A percentile compares a stretch with the other conserved stretches of the same genome.
Conservation (phyloP, 2,329 filamentous ascomycete genomes). For the Epichloe coenophiala region DNA sequence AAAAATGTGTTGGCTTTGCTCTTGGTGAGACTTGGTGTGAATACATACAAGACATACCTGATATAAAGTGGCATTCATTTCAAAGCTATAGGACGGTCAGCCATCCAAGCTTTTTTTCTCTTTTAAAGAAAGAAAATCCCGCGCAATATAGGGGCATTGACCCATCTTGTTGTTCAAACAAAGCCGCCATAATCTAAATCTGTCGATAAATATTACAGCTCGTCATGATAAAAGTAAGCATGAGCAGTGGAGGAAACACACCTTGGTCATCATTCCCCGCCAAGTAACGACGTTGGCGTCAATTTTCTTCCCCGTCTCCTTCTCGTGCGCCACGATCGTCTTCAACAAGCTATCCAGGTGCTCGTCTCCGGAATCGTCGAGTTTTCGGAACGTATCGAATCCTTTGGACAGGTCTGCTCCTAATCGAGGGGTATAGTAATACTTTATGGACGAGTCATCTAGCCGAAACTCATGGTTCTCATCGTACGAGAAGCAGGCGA, state of each 20-base stretch:
- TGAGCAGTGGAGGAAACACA: constrained; percentile 20
- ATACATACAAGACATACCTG: constrained; percentile 60
- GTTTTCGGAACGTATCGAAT: constrained; percentile 69
- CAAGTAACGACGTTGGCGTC: constrained; percentile 79
- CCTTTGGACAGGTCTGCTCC: constrained; percentile 65
- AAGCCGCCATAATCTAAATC: constrained; percentile 64
- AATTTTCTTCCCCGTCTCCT: constrained; percentile 49
- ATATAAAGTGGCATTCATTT: constrained; percentile 89
- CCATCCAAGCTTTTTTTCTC: background rate
- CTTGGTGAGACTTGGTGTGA: constrained; percentile 2
- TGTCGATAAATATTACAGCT: background rate
- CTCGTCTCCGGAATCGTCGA: constrained; percentile 71
- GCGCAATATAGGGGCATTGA: constrained; percentile 18
- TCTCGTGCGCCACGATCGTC: constrained; percentile 61
- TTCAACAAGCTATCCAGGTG: constrained; percentile 76
- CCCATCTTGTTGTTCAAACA: constrained; percentile 73
- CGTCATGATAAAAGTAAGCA: background rate
- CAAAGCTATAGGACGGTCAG: constrained; percentile 35
- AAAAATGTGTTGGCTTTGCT: constrained; percentile 5
- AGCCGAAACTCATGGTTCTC: constrained; percentile 63
- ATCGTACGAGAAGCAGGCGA: constrained; percentile 89
- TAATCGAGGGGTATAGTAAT: constrained; percentile 69
- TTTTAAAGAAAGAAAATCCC: too few relatives aligned
- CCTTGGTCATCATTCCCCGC: constrained; percentile 98
- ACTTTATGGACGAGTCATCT: constrained; percentile 68